Evolutionary conservation across 352 stramenopile species (phyloP).

Genomic region (Globisporangium nagaii): DNA sequence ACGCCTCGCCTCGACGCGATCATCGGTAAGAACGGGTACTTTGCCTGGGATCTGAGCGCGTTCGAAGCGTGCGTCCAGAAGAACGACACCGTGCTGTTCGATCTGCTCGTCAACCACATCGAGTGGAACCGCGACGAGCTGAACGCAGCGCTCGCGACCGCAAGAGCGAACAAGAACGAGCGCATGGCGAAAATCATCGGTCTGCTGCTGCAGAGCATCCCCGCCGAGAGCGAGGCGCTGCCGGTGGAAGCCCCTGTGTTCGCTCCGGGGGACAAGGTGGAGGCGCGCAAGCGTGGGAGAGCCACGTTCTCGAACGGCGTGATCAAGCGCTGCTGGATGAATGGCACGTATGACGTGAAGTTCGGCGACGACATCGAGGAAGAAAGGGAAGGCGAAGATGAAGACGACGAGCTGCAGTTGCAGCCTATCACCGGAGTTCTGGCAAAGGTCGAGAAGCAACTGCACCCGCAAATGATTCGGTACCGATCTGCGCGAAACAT

Average conservation of each 20-base stretch:
- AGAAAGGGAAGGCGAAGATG: not conserved
- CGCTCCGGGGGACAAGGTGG: conserved; percentile 3
- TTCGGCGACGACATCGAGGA: not conserved
- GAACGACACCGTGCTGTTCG: conserved; percentile 3
- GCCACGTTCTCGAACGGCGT: conserved; percentile 8
- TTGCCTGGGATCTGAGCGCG: not conserved
- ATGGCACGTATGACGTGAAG: conserved; percentile 20
- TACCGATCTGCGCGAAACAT: not conserved
- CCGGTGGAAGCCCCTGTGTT: not conserved
- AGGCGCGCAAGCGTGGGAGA: not conserved
- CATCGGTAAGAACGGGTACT: not conserved
- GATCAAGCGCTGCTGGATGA: conserved; percentile 14
- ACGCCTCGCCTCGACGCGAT: conserved; percentile 1
- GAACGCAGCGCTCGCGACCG: not conserved
- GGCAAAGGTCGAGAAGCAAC: not conserved
- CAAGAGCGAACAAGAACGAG: not conserved
- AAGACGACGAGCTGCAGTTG: no score
- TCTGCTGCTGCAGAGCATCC: conserved; percentile 2
- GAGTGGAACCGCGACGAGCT: conserved; percentile 6
- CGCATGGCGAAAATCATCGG: conserved; percentile 1
- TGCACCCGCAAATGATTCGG: not conserved
- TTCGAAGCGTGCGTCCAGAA: not conserved
- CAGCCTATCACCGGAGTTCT: no score
- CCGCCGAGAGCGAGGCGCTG: not conserved
- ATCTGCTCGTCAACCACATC: conserved; percentile 3